Conservation (phyloP, 352 stramenopile genomes). For the Blastocystis hominis region DNA sequence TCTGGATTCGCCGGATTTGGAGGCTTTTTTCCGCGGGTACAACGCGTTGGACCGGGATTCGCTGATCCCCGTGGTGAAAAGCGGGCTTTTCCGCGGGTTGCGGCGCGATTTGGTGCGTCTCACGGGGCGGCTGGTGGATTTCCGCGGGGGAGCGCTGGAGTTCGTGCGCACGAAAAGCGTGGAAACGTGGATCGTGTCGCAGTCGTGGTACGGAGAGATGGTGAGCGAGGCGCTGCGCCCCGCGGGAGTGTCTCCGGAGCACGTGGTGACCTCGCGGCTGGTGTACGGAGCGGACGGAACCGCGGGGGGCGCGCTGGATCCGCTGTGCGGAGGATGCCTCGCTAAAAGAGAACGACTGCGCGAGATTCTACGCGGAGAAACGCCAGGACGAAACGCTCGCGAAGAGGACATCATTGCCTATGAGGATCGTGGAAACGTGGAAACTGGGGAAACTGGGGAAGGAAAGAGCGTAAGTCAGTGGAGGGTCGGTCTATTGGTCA, state of each 20-base stretch:
- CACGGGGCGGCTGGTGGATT: not conserved
- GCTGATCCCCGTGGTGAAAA: not conserved
- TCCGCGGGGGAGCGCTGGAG: not conserved
- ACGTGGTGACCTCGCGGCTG: not conserved
- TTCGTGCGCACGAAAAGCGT: not conserved
- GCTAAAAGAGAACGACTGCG: no score
- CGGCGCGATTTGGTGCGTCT: not conserved
- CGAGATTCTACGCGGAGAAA: no score
- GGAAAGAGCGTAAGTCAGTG: not conserved
- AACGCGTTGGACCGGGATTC: not conserved
- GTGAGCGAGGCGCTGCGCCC: not conserved
- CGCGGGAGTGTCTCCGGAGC: not conserved
- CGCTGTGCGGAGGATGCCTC: not conserved
- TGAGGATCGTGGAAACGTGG: not conserved
- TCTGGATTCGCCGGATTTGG: not conserved
- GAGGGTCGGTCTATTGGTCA: no score
- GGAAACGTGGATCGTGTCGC: not conserved
- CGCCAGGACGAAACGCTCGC: no score
- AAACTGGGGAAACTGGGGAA: not conserved
- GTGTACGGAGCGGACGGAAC: not conserved
- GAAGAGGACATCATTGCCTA: not conserved
- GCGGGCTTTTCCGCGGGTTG: slow-evolving; percentile 1
- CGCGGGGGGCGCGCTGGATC: not conserved
- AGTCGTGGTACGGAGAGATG: slow-evolving; percentile 55
- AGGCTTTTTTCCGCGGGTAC: not conserved